phyloP scores from a whole-genome alignment of 148 eudicot species.

The Pharnaceum exiguum region DNA sequence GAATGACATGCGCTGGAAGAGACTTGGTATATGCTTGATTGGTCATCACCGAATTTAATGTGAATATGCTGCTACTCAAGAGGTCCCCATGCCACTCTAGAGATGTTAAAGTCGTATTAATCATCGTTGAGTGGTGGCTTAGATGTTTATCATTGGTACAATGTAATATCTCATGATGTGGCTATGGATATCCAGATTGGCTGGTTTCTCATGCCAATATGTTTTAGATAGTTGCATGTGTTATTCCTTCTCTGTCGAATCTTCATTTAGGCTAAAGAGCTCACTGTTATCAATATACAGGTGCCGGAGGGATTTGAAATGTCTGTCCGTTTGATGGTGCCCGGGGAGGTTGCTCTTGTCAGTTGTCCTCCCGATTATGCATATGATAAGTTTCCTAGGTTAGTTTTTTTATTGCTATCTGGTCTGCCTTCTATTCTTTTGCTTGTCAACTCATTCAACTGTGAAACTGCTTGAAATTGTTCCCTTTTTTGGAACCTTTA shows the following conservation, averaged over 20 bases:
- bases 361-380: constrained; percentile 99
- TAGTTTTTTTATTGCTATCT: constrained; percentile 2
- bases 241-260: not conserved
- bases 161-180: too few relatives aligned
- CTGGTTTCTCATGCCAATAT: not conserved
- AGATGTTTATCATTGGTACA: too few relatives aligned
- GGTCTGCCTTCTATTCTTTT: not conserved
- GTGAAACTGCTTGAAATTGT: not conserved
- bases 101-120: not conserved
- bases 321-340: constrained; percentile 92
- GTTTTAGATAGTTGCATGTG: not conserved
- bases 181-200: too few relatives aligned
- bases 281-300: constrained; percentile 19
- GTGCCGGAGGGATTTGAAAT: constrained; percentile 99
- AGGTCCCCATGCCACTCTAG: not conserved
- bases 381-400: constrained; percentile 93
- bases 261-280: not conserved
- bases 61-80: not conserved
- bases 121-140: not conserved
- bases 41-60: not conserved
- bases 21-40: not conserved
- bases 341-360: constrained; percentile 90
- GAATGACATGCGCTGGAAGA: not conserved
- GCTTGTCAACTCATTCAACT: not conserved
- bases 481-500: not conserved